Percentiles rank a stretch among this genome's conserved stretches.
Evolutionary conservation across 164 flowering plant genomes (phyloP).

Genomic region (Vitis cinerea): DNA sequence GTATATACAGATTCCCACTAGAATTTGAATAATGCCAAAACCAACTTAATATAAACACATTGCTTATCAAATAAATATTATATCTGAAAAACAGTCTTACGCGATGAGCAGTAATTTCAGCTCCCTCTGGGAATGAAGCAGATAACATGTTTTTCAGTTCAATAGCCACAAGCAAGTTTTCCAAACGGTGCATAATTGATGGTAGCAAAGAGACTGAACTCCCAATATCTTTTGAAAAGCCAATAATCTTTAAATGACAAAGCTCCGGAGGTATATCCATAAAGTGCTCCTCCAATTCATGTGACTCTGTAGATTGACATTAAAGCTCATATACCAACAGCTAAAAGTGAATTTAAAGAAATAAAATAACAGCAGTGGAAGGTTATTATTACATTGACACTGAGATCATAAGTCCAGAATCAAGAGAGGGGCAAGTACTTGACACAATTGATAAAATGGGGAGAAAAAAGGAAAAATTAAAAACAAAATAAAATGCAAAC

Average conservation of each 20-base stretch:
- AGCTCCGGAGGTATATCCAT: slow-evolving; percentile 86
- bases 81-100: slow-evolving; percentile 37
- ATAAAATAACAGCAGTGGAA: background rate
- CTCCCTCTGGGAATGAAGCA: slow-evolving; percentile 75
- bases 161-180: slow-evolving; percentile 88
- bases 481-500: background rate
- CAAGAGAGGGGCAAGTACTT: background rate
- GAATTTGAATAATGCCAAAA: background rate
- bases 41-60: background rate
- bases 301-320: slow-evolving; percentile 41
- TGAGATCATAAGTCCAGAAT: background rate
- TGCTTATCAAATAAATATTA: background rate
- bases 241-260: slow-evolving; percentile 76
- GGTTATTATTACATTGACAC: background rate
- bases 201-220: slow-evolving; percentile 89
- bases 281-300: slow-evolving; percentile 70
- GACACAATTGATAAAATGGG: background rate
- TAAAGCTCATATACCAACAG: background rate
- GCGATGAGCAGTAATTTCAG: slow-evolving; percentile 54
- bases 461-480: background rate
- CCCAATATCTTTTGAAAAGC: slow-evolving; percentile 90
- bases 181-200: slow-evolving; percentile 89
- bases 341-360: background rate
- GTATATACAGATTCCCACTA: background rate
- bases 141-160: slow-evolving; percentile 68